Percentiles rank a stretch among this genome's conserved stretches.
Evolutionary conservation across 148 eudicot genomes (phyloP).

Genomic region (Chenopodium quinoa): DNA sequence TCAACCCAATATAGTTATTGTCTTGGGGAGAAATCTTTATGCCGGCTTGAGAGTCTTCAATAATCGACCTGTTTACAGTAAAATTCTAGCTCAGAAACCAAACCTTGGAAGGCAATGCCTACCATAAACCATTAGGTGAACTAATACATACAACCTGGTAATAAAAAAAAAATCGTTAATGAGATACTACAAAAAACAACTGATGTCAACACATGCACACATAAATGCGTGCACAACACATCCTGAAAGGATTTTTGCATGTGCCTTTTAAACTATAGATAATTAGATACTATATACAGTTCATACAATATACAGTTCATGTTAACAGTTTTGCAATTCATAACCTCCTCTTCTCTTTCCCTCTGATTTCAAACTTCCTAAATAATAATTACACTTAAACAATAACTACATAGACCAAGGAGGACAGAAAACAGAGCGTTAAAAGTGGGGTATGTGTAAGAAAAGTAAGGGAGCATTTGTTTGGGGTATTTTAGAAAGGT

Average conservation of each 20-base stretch:
- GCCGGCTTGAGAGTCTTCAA: slow-evolving; percentile 82
- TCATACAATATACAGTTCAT: too few species aligned
- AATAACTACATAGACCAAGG: too few species aligned
- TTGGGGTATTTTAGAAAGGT: too few species aligned
- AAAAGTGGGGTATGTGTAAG: too few species aligned
- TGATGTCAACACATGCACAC: too few species aligned
- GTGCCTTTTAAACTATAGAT: neutral
- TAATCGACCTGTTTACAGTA: slow-evolving; percentile 62
- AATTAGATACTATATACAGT: too few species aligned
- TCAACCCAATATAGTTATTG: slow-evolving; percentile 62
- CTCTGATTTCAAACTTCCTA: too few species aligned
- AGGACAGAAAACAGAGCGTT: too few species aligned
- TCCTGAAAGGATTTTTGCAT: neutral
- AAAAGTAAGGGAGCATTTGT: too few species aligned
- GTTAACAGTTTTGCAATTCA: too few species aligned
- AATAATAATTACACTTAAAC: too few species aligned
- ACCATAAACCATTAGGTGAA: neutral
- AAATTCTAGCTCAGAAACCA: neutral
- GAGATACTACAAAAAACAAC: neutral
- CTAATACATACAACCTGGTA: neutral
- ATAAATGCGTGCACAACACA: neutral
- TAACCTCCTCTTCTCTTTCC: too few species aligned
- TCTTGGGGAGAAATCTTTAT: slow-evolving; percentile 95
- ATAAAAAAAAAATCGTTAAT: neutral
- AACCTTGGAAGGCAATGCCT: slow-evolving; percentile 8